These are phyloP conservation scores for Hondaea fermentalgiana DNA, from an alignment of 108 stramenopile species.

Conservation along the genomic window DNA sequence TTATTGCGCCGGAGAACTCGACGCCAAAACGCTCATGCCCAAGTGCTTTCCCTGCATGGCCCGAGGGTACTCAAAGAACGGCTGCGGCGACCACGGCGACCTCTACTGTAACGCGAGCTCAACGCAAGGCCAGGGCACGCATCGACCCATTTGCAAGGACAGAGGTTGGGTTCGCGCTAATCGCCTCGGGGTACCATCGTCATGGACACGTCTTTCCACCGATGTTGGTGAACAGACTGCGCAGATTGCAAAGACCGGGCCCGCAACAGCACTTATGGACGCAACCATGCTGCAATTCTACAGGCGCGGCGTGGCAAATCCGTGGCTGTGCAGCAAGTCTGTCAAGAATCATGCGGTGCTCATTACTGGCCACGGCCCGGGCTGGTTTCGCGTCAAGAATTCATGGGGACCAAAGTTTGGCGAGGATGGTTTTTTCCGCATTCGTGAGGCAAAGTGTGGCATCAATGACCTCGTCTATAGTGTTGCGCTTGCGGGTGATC, in stretches of 20 bases:
- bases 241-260: neutral
- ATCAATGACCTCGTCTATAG: neutral
- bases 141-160: neutral
- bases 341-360: neutral
- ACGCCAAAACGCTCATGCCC: neutral
- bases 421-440: neutral
- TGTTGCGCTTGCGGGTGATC: neutral
- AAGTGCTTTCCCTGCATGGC: conserved; percentile 2
- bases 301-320: neutral
- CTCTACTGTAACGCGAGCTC: neutral
- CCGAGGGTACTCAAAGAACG: neutral
- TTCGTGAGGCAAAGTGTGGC: neutral
- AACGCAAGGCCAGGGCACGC: neutral
- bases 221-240: neutral
- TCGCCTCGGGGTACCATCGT: neutral
- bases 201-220: neutral
- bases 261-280: neutral
- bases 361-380: neutral
- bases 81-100: neutral
- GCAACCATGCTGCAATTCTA: neutral
- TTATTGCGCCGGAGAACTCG: neutral
- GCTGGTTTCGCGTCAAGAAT: neutral
- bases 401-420: neutral
- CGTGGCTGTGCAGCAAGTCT: neutral
- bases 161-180: neutral